Evolutionary conservation across 306 rosid species (phyloP).

Genomic region (Medicago lupulina): DNA sequence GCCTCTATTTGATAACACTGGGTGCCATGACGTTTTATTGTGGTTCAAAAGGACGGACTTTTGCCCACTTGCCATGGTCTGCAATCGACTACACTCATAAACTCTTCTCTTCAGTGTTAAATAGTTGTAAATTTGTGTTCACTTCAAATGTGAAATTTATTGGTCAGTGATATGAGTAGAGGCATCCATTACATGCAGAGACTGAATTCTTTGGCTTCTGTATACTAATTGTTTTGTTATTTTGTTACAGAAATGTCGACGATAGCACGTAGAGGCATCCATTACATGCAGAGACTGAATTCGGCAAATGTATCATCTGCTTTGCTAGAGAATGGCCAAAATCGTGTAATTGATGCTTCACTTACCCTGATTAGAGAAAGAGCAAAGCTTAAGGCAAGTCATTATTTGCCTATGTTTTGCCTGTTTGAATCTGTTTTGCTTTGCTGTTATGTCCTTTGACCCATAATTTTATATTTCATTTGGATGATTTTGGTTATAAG

Average conservation of each 20-base stretch:
- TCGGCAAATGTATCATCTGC: slow-evolving; percentile 62
- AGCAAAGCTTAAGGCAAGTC: slow-evolving; percentile 84
- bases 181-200: too few relatives aligned
- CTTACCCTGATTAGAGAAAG: slow-evolving; percentile 96
- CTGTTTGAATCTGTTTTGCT: background rate
- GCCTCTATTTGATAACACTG: background rate
- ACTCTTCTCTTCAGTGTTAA: background rate
- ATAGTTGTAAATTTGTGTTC: background rate
- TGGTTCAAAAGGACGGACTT: background rate
- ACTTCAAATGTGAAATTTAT: background rate
- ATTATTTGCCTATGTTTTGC: background rate
- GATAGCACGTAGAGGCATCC: slow-evolving; percentile 68
- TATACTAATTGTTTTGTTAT: slow-evolving; percentile 16
- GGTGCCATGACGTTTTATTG: too few relatives aligned
- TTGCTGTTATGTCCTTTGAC: background rate
- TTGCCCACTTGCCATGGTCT: background rate
- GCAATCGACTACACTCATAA: background rate
- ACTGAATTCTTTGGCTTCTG: background rate
- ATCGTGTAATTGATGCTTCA: slow-evolving; percentile 89
- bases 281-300: slow-evolving; percentile 57
- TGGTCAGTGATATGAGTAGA: slow-evolving; percentile 5
- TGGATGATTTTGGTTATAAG: slow-evolving; percentile 28
- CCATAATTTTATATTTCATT: background rate
- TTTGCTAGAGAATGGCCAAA: slow-evolving; percentile 78
- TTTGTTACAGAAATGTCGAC: slow-evolving; percentile 59